Percentiles rank a stretch among this genome's conserved stretches.
phyloP scores from a whole-genome alignment of 2,329 filamentous ascomycete species.

The Tolypocladium pustulatum region DNA sequence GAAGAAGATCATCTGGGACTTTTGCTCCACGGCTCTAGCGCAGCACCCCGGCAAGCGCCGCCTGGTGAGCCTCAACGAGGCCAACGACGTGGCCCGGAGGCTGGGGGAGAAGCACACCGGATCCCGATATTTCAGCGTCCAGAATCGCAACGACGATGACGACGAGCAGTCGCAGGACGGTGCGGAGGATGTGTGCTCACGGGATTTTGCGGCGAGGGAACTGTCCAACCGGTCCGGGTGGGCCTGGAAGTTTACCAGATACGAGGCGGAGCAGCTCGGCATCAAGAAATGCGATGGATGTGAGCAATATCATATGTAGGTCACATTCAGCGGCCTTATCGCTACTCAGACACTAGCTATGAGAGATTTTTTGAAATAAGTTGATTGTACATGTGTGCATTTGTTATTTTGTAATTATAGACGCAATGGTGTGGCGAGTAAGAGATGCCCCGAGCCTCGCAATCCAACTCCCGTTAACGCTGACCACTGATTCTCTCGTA shows the following conservation, averaged over 20 bases:
- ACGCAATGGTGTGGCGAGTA: not conserved
- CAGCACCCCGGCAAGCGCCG: conserved; percentile 28
- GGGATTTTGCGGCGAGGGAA: conserved; percentile 19
- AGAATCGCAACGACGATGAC: conserved; percentile 14
- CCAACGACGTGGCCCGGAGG: conserved; percentile 47
- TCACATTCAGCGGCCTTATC: not conserved
- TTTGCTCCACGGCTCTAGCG: conserved; percentile 20
- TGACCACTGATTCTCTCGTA: not conserved
- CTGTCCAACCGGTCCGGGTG: conserved; percentile 6
- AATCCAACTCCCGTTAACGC: not conserved
- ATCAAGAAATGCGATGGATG: conserved; percentile 6
- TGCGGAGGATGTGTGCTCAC: conserved; percentile 5
- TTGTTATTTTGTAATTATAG: not conserved
- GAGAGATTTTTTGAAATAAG: too few species aligned
- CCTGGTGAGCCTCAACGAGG: conserved; percentile 44
- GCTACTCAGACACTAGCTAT: not conserved
- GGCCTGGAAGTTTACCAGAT: conserved; percentile 11
- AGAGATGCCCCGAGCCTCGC: not conserved
- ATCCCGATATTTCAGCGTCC: conserved; percentile 25
- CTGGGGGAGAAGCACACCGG: conserved; percentile 37
- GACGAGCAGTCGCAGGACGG: conserved; percentile 13
- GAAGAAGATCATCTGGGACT: conserved; percentile 20
- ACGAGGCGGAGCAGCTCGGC: conserved; percentile 6
- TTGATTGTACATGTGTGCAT: not conserved
- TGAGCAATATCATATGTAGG: conserved; percentile 5